Evolutionary conservation across 108 stramenopile species (phyloP).

Genomic region (Cyclotella cryptica): DNA sequence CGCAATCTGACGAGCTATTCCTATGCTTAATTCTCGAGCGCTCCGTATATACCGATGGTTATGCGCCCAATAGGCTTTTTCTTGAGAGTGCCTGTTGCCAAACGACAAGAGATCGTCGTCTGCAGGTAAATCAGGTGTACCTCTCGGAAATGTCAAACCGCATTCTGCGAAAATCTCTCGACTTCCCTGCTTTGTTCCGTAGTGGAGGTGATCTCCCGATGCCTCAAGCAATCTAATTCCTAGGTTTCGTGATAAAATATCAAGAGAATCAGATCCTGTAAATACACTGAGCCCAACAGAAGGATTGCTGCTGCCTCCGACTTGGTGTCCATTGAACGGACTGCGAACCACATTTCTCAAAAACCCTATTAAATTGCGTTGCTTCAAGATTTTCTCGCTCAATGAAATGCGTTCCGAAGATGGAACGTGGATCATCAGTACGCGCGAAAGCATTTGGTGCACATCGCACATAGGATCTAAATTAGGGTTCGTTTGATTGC

Average conservation of each 20-base stretch:
- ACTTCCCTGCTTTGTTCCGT: conserved; percentile 45
- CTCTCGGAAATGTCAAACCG: conserved; percentile 24
- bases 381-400: conserved; percentile 34
- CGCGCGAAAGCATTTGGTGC: conserved; percentile 34
- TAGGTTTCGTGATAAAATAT: conserved; percentile 29
- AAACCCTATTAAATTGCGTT: conserved; percentile 8
- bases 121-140: conserved; percentile 29
- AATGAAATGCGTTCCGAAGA: conserved; percentile 27
- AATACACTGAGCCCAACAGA: conserved; percentile 35
- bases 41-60: conserved; percentile 41
- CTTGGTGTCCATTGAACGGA: conserved; percentile 10
- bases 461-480: conserved; percentile 22
- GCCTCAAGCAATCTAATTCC: conserved; percentile 38
- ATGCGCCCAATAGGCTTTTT: conserved; percentile 27
- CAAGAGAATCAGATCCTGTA: conserved; percentile 29
- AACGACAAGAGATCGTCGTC: conserved; percentile 40
- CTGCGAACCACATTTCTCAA: conserved; percentile 20
- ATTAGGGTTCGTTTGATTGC: neutral
- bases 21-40: conserved; percentile 20
- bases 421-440: conserved; percentile 41
- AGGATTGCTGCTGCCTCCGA: neutral
- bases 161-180: conserved; percentile 41
- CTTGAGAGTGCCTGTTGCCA: conserved; percentile 9
- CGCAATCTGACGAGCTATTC: conserved; percentile 37
- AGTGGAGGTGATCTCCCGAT: conserved; percentile 33